Conservation (phyloP, 2,329 filamentous ascomycete species). For the Apiospora rasikravindrae region DNA sequence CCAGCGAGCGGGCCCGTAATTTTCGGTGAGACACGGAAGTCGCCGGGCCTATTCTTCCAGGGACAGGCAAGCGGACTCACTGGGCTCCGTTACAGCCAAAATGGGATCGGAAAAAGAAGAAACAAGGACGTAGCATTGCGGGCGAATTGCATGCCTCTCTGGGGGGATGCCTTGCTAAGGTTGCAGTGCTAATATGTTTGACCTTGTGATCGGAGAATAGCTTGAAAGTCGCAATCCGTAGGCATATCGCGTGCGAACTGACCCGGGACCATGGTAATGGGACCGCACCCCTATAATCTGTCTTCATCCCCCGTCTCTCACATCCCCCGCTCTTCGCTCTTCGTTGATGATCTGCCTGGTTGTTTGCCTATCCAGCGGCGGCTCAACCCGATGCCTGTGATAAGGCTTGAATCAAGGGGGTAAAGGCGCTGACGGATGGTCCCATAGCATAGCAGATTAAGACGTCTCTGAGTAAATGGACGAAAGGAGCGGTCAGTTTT, state of each 20-base stretch:
- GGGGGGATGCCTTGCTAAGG: neutral
- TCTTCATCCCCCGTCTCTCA: neutral
- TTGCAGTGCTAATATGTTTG: neutral
- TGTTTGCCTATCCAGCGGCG: neutral
- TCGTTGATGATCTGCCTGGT: neutral
- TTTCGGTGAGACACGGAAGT: neutral
- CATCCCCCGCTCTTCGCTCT: neutral
- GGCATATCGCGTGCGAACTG: neutral
- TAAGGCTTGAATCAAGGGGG: neutral
- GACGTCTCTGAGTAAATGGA: neutral
- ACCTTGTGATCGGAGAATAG: neutral
- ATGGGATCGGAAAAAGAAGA: neutral
- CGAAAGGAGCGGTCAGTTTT: neutral
- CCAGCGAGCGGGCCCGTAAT: neutral
- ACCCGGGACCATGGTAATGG: constrained; percentile 6
- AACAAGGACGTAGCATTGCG: neutral
- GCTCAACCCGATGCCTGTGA: neutral
- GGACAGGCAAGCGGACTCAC: neutral
- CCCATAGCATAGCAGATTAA: neutral
- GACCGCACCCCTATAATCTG: no score
- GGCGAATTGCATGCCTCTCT: neutral
- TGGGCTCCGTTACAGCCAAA: neutral
- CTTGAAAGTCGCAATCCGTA: neutral
- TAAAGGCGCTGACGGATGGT: neutral
- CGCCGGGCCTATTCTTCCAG: neutral